These are phyloP conservation scores for Coffea eugenioides DNA, from an alignment of 257 asterid genomes.

Conservation along the genomic window DNA sequence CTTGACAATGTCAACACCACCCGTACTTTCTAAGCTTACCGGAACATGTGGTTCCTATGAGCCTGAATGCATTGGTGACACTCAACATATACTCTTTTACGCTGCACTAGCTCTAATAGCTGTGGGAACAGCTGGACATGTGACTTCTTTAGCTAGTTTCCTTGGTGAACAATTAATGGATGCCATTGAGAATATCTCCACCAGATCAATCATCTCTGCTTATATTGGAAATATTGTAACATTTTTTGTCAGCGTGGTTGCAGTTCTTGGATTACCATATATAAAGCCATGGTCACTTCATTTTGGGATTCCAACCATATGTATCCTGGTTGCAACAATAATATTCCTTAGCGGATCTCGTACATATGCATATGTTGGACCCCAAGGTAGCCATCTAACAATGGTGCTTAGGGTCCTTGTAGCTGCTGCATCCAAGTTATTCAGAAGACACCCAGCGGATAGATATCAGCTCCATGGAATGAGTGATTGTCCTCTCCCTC, in stretches of 20 bases:
- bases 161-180: constrained; percentile 14
- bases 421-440: constrained; percentile 27
- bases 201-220: not conserved
- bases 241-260: constrained; percentile 9
- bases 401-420: constrained; percentile 23
- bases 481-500: constrained; percentile 16
- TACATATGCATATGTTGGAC: constrained; percentile 9
- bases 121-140: constrained; percentile 25
- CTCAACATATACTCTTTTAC: constrained; percentile 25
- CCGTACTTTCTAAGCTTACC: constrained; percentile 20
- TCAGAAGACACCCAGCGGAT: constrained; percentile 8
- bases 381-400: constrained; percentile 25
- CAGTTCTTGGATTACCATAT: constrained; percentile 26
- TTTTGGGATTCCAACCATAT: constrained; percentile 30
- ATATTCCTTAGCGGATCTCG: constrained; percentile 19
- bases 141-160: constrained; percentile 16
- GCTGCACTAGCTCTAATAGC: constrained; percentile 23
- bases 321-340: constrained; percentile 17
- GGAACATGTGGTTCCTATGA: constrained; percentile 23
- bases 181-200: constrained; percentile 1
- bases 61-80: constrained; percentile 29
- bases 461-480: constrained; percentile 13
- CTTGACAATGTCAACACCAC: constrained; percentile 32
- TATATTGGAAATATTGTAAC: constrained; percentile 8
- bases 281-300: constrained; percentile 33